These are phyloP conservation scores for Verticillium tricorpus DNA, from an alignment of 2,329 filamentous ascomycete species.

Conservation along the genomic window DNA sequence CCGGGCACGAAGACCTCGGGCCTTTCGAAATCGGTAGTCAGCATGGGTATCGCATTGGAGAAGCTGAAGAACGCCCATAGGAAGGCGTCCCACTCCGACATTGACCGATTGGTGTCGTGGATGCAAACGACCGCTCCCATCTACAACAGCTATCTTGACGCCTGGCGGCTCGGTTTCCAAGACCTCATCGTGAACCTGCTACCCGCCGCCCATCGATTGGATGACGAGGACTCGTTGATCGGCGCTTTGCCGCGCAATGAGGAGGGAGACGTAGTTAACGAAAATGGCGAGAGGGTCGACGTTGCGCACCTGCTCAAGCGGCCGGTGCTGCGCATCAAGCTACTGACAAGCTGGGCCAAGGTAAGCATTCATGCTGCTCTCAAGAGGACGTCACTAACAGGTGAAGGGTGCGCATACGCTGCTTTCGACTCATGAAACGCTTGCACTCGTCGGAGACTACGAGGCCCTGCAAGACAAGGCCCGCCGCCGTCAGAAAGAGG, in stretches of 20 bases:
- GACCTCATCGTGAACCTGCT: conserved; percentile 92
- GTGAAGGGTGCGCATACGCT: conserved; percentile 52
- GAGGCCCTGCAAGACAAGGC: conserved; percentile 72
- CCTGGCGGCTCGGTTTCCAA: conserved; percentile 91
- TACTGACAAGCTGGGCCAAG: conserved; percentile 79
- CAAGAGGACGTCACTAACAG: conserved; percentile 1
- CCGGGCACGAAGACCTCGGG: conserved; percentile 49
- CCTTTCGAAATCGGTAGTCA: conserved; percentile 81
- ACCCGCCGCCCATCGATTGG: conserved; percentile 49
- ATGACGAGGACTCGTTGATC: conserved; percentile 57
- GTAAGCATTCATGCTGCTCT: conserved; percentile 30
- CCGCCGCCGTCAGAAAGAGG: conserved; percentile 58
- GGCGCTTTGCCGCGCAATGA: conserved; percentile 57
- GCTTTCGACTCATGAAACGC: conserved; percentile 40
- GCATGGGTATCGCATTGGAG: conserved; percentile 89
- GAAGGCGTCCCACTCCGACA: conserved; percentile 69
- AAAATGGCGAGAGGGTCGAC: conserved; percentile 83
- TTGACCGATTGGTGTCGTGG: conserved; percentile 73
- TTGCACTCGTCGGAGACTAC: conserved; percentile 47
- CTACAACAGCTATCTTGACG: conserved; percentile 80
- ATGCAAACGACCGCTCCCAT: conserved; percentile 71
- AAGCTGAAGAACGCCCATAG: conserved; percentile 76
- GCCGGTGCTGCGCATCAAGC: conserved; percentile 82
- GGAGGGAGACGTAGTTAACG: conserved; percentile 63
- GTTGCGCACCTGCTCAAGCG: conserved; percentile 90